Evolutionary conservation across 768 basidiomycete genomes (phyloP).

Genomic region (Naganishia onofrii): DNA sequence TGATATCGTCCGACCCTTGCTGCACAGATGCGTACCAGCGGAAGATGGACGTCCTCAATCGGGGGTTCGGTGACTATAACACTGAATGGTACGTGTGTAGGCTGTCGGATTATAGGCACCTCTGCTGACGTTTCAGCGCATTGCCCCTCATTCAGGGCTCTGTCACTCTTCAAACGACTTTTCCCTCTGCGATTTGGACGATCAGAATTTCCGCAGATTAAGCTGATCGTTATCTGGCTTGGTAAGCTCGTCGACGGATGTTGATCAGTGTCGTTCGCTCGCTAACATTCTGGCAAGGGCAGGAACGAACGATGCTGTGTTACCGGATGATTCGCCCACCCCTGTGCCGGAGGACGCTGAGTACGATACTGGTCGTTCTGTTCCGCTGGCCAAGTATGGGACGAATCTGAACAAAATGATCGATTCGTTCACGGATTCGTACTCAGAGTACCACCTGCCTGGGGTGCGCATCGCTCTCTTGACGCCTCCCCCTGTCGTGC

Average conservation of each 20-base stretch:
- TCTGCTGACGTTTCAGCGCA: background rate
- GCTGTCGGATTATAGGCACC: no score
- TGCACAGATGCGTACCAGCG: slow-evolving; percentile 73
- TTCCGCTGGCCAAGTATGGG: slow-evolving; percentile 66
- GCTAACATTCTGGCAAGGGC: background rate
- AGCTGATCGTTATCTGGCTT: slow-evolving; percentile 78
- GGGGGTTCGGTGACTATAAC: slow-evolving; percentile 74
- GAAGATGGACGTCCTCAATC: slow-evolving; percentile 80
- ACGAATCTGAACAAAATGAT: slow-evolving; percentile 67
- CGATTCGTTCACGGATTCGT: slow-evolving; percentile 59
- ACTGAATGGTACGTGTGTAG: slow-evolving; percentile 61
- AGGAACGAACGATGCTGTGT: slow-evolving; percentile 71
- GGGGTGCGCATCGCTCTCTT: slow-evolving; percentile 73
- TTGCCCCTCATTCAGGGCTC: slow-evolving; percentile 54
- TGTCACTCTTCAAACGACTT: slow-evolving; percentile 72
- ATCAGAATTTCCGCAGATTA: slow-evolving; percentile 60
- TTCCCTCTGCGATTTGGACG: slow-evolving; percentile 60
- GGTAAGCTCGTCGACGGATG: slow-evolving; percentile 53
- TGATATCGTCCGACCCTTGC: background rate
- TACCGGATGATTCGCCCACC: slow-evolving; percentile 53
- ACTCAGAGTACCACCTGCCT: slow-evolving; percentile 67
- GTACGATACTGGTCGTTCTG: slow-evolving; percentile 63
- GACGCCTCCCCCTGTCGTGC: slow-evolving; percentile 75
- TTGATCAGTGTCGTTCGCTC: background rate
- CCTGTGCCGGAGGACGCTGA: background rate